phyloP scores from a whole-genome alignment of 331 rosid genomes.

The Acacia pycnantha region DNA sequence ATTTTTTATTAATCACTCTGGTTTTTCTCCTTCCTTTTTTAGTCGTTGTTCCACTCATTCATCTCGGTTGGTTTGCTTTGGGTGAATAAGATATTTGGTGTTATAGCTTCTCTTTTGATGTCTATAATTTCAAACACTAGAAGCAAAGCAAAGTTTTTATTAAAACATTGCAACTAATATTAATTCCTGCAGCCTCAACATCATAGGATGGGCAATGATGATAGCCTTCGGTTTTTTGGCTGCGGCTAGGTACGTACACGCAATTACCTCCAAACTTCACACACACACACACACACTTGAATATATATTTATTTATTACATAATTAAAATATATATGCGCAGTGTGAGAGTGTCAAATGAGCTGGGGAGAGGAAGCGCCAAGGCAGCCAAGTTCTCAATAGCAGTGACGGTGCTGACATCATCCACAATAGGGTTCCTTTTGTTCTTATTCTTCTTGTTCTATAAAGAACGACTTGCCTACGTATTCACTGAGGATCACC shows the following conservation, averaged over 20 bases:
- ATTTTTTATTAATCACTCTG: not conserved
- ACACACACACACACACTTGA: too few relatives aligned
- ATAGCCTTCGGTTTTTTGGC: not conserved
- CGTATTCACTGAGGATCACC: constrained; percentile 42
- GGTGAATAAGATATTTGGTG: too few relatives aligned
- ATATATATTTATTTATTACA: too few relatives aligned
- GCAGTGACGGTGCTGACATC: constrained; percentile 39
- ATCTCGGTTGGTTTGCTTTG: constrained; percentile 4
- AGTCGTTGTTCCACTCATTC: too few relatives aligned
- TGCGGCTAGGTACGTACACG: not conserved
- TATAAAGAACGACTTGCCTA: constrained; percentile 48
- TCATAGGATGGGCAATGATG: constrained; percentile 5
- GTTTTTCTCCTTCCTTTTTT: too few relatives aligned
- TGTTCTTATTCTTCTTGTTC: constrained; percentile 50
- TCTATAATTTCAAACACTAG: too few relatives aligned
- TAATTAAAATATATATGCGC: not conserved
- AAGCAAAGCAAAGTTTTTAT: too few relatives aligned
- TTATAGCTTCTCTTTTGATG: too few relatives aligned
- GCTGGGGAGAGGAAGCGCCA: constrained; percentile 59
- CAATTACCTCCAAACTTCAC: too few relatives aligned
- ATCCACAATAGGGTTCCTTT: constrained; percentile 40
- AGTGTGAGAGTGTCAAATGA: constrained; percentile 10
- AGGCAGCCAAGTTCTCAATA: constrained; percentile 55
- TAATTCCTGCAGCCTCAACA: not conserved
- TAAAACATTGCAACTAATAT: too few relatives aligned